Percentiles rank a stretch among this genome's conserved stretches.
Evolutionary conservation across 1,284 basidiomycete species (phyloP).

Genomic region (Cryptococcus sp.): DNA sequence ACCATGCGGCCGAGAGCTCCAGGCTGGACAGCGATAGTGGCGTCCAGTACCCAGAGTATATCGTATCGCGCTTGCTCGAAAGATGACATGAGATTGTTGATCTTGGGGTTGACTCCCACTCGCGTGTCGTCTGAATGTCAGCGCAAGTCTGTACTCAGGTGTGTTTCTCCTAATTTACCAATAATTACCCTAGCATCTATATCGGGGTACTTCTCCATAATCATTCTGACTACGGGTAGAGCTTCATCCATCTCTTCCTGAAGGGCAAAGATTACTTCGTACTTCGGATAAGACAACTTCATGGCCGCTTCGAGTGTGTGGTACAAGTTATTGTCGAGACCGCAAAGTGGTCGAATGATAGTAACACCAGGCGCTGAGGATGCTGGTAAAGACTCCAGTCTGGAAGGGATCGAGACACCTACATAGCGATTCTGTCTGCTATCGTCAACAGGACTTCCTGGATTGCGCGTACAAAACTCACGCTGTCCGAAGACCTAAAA

Average conservation of each 20-base stretch:
- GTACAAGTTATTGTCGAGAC: slow-evolving; percentile 85
- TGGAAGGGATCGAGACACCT: slow-evolving; percentile 58
- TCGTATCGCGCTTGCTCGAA: slow-evolving; percentile 78
- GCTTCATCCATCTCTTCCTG: slow-evolving; percentile 79
- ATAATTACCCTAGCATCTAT: slow-evolving; percentile 68
- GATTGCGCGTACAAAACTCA: slow-evolving; percentile 51
- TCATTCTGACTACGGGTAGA: slow-evolving; percentile 66
- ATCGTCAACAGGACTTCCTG: slow-evolving; percentile 13
- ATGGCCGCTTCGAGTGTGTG: slow-evolving; percentile 90
- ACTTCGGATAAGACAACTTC: slow-evolving; percentile 79
- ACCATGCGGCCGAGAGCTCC: slow-evolving; percentile 84
- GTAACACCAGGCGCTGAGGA: slow-evolving; percentile 75
- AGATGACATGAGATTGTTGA: slow-evolving; percentile 88
- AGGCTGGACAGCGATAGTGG: slow-evolving; percentile 74
- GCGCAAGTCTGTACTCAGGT: not conserved
- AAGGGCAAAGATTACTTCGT: slow-evolving; percentile 81
- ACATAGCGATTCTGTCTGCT: slow-evolving; percentile 67
- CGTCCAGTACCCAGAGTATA: slow-evolving; percentile 95
- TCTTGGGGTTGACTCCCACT: slow-evolving; percentile 92
- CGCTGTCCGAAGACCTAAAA: slow-evolving; percentile 74
- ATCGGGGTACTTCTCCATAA: slow-evolving; percentile 66
- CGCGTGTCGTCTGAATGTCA: slow-evolving; percentile 42
- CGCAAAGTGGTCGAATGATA: slow-evolving; percentile 84
- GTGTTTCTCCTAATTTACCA: slow-evolving; percentile 54
- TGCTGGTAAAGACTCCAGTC: slow-evolving; percentile 55